Base-by-base conservation (phyloP, 2,329 filamentous ascomycete species). In the Pseudocercospora cruenta region DNA sequence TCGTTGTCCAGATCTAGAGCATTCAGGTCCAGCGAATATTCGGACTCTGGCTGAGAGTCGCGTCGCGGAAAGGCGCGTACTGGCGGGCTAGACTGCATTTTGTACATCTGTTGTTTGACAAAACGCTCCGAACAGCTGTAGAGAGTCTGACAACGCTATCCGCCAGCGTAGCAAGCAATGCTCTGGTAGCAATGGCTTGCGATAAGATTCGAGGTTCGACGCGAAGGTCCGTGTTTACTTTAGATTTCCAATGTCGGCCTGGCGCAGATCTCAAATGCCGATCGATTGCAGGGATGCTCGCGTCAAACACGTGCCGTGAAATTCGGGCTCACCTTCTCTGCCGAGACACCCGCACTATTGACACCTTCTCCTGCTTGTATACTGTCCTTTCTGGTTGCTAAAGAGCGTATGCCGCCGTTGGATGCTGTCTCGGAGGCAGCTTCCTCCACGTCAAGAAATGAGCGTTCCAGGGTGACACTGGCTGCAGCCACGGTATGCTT, bases 21-120 rank as follows among this genome's bases (percentile, higher is more conserved):
- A 31, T 68, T 72, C 16, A 78, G 70, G 60, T 79, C 73, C 16
- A 79, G 67, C 24, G 74, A 74, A 66, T 78, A 78, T 31, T 76
- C 69, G 12, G 73, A 74, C 3, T 71, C 65, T 24, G 67, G 58
- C 39, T 66, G 67, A 14, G 71, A 73, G 21, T 68, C 71, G 10
- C 65, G 62, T 60, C 69, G 73, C 45, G 60, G 58, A 68, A 70
- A 72, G 19, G 71, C 74, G 62, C 71, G 71, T 43, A 67, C 62
- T 45, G 73, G 71, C 19, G 73, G 74, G 64, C 73, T 75, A 12
- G 73, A 74, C 67, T 74, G 74, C 73, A 76, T 74, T 4, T 43
- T 71, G 60, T 28, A 21, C 6, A 57, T 36, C 21, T 31, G 21
- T 9, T 14, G 28, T 7, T 19, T 16, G 45, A 58, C 24, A 3